A percentile compares a stretch with the other conserved stretches of the same genome.
phyloP scores from a whole-genome alignment of 208 protist species.

The Trypanosoma vivax region DNA sequence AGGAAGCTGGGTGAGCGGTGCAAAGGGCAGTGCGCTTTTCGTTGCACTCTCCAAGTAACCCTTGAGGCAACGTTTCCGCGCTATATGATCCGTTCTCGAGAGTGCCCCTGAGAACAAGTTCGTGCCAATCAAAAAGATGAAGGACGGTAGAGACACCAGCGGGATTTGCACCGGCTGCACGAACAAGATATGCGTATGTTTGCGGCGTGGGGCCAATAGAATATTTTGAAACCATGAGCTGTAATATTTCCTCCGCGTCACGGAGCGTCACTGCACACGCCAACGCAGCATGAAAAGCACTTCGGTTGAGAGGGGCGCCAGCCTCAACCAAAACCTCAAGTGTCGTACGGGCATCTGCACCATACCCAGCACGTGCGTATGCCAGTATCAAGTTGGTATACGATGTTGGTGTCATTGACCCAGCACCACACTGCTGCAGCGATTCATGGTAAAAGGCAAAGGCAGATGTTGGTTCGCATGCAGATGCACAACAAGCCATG shows the following conservation, averaged over 20 bases:
- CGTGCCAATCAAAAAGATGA: slow-evolving; percentile 69
- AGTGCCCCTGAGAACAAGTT: slow-evolving; percentile 35
- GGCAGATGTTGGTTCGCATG: slow-evolving; percentile 60
- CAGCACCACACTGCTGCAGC: slow-evolving; percentile 30
- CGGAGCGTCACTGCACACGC: slow-evolving; percentile 48
- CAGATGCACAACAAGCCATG: slow-evolving; percentile 64
- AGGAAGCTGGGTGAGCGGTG: slow-evolving; percentile 18
- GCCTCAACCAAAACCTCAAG: slow-evolving; percentile 78
- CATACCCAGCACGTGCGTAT: slow-evolving; percentile 59
- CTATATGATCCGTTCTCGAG: slow-evolving; percentile 9
- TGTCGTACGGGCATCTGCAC: slow-evolving; percentile 53
- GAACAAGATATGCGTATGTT: slow-evolving; percentile 65
- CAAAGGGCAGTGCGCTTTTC: slow-evolving; percentile 17
- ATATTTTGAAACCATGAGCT: slow-evolving; percentile 56
- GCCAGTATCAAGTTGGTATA: slow-evolving; percentile 76
- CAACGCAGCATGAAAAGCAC: slow-evolving; percentile 73
- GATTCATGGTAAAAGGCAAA: slow-evolving; percentile 82
- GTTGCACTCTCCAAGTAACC: not conserved
- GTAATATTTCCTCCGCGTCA: slow-evolving; percentile 65
- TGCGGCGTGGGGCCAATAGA: slow-evolving; percentile 62
- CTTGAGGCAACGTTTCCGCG: not conserved
- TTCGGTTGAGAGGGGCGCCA: slow-evolving; percentile 57
- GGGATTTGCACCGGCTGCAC: slow-evolving; percentile 22
- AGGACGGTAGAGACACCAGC: slow-evolving; percentile 42
- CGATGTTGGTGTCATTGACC: slow-evolving; percentile 35